Evolutionary conservation across 2,329 filamentous ascomycete genomes (phyloP).

Genomic region (Beauveria pseudobassiana): DNA sequence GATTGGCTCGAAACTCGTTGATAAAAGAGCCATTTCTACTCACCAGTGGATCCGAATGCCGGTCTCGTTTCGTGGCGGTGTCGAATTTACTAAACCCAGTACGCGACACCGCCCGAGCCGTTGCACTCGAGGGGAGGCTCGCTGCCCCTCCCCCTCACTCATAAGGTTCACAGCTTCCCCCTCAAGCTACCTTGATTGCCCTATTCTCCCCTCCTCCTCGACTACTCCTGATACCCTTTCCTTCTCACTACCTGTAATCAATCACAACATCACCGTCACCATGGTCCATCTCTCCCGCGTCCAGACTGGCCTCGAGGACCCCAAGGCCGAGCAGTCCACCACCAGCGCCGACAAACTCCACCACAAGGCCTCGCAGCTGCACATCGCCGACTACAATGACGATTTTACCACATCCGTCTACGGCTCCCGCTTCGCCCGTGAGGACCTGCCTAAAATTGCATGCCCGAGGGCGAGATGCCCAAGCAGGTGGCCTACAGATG

Average conservation of each 20-base stretch:
- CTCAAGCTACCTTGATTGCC: background rate
- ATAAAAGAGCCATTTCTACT: background rate
- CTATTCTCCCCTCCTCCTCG: background rate
- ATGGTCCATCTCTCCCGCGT: conserved; percentile 11
- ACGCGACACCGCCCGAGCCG: no score
- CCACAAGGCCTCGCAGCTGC: conserved; percentile 35
- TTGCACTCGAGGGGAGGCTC: no score
- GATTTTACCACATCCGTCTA: conserved; percentile 75
- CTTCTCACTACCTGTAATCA: background rate
- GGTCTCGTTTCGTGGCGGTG: background rate
- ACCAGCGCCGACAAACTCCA: conserved; percentile 20
- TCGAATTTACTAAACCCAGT: background rate
- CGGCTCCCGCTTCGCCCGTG: conserved; percentile 72
- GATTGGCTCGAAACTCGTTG: background rate
- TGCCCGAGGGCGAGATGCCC: conserved; percentile 88
- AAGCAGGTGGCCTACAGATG: conserved; percentile 88
- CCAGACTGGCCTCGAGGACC: background rate
- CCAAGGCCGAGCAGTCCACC: background rate
- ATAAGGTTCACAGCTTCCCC: background rate
- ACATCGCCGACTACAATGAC: conserved; percentile 45
- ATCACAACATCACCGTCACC: background rate
- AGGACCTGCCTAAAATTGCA: conserved; percentile 78
- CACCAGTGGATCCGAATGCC: background rate
- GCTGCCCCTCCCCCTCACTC: background rate
- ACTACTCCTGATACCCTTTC: no score